Conservation (phyloP, 2,329 filamentous ascomycete genomes). For the Fusarium dlaminii region DNA sequence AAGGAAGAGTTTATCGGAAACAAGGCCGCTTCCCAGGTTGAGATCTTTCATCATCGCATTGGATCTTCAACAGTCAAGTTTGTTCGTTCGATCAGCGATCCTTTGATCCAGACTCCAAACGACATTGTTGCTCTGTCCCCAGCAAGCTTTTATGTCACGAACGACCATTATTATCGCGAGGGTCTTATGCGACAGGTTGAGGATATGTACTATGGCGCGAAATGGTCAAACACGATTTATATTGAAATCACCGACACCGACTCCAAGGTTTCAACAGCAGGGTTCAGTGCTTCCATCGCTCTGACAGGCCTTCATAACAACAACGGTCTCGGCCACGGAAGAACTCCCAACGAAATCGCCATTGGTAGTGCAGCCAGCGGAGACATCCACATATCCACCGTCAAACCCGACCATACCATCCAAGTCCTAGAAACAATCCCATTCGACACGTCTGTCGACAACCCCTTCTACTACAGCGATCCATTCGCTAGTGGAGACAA, state of each 20-base stretch:
- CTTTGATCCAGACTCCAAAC: slow-evolving; percentile 66
- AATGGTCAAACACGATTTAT: slow-evolving; percentile 62
- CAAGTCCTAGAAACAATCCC: slow-evolving; percentile 49
- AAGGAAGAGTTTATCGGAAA: slow-evolving; percentile 31
- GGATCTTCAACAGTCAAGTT: slow-evolving; percentile 54
- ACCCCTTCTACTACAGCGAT: slow-evolving; percentile 67
- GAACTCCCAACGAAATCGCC: slow-evolving; percentile 52
- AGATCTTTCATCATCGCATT: slow-evolving; percentile 65
- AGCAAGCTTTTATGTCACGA: slow-evolving; percentile 65
- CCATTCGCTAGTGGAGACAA: slow-evolving; percentile 53
- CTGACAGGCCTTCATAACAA: slow-evolving; percentile 59
- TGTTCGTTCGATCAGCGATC: slow-evolving; percentile 62
- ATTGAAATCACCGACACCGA: slow-evolving; percentile 48
- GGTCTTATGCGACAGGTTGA: slow-evolving; percentile 60
- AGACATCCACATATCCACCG: slow-evolving; percentile 54
- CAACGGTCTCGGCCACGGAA: slow-evolving; percentile 65
- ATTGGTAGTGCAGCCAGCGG: slow-evolving; percentile 57
- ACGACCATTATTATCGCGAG: slow-evolving; percentile 65
- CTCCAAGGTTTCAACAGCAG: slow-evolving; percentile 33
- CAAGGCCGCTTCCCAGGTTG: slow-evolving; percentile 62
- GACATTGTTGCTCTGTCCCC: slow-evolving; percentile 62
- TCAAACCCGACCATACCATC: slow-evolving; percentile 36
- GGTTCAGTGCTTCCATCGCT: slow-evolving; percentile 51
- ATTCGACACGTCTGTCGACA: slow-evolving; percentile 61
- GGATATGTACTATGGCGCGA: slow-evolving; percentile 51